phyloP scores from a whole-genome alignment of 2,329 filamentous ascomycete genomes.

The Cadophora luteo-olivacea region DNA sequence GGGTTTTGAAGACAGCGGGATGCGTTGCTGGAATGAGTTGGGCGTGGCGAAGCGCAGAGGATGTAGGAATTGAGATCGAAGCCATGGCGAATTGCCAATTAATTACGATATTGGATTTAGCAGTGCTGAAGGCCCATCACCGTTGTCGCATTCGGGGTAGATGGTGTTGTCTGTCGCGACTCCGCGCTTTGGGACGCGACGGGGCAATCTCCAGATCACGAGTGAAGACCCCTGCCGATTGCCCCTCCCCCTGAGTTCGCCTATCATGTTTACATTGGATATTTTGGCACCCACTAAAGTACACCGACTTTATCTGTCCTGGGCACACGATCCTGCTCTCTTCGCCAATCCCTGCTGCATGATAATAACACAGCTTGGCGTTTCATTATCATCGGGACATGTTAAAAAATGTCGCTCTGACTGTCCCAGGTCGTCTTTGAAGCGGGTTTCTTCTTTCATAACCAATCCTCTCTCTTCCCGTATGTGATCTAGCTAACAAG shows the following conservation, averaged over 20 bases:
- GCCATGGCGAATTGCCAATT: slow-evolving; percentile 23
- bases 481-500: too few species aligned
- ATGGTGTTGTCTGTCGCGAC: slow-evolving; percentile 1
- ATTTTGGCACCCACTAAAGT: neutral
- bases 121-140: neutral
- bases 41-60: slow-evolving; percentile 72
- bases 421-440: too few species aligned
- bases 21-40: slow-evolving; percentile 72
- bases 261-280: neutral
- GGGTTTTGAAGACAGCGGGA: slow-evolving; percentile 67
- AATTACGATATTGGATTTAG: neutral
- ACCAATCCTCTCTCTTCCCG: too few species aligned
- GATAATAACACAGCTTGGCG: too few species aligned
- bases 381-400: too few species aligned
- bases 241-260: neutral
- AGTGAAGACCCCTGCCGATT: neutral
- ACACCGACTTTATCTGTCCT: too few species aligned
- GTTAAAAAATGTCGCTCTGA: too few species aligned
- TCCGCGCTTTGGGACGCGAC: slow-evolving; percentile 1
- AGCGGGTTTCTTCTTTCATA: too few species aligned
- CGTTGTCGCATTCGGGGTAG: slow-evolving; percentile 6
- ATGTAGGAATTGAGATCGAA: slow-evolving; percentile 70
- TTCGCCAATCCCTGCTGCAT: too few species aligned
- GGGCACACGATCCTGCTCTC: too few species aligned
- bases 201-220: slow-evolving; percentile 11